These are phyloP conservation scores for Eucalyptus regnans DNA, from an alignment of 345 rosid genomes.

Conservation along the genomic window DNA sequence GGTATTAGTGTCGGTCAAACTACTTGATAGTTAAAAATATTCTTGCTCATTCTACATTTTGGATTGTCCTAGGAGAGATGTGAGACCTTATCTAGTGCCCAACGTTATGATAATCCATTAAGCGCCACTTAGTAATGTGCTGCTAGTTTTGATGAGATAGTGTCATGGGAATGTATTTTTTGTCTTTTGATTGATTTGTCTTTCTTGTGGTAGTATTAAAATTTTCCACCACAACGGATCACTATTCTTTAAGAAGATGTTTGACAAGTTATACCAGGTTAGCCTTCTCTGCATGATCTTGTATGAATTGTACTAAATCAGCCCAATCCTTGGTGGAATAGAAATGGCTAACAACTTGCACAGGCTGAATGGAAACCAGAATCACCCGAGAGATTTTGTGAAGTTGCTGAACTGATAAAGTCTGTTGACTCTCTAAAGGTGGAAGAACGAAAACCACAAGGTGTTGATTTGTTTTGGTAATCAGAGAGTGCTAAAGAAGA, in stretches of 20 bases:
- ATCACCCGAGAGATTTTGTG: slow-evolving; percentile 62
- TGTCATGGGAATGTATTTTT: background rate
- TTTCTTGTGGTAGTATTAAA: slow-evolving; percentile 51
- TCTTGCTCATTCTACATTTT: background rate
- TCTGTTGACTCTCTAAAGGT: slow-evolving; percentile 56
- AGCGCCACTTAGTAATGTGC: background rate
- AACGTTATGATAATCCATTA: background rate
- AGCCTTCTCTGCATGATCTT: background rate
- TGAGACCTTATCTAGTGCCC: background rate
- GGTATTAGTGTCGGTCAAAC: background rate
- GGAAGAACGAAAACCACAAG: slow-evolving; percentile 50
- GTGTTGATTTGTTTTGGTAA: slow-evolving; percentile 8
- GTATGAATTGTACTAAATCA: background rate
- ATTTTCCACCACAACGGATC: slow-evolving; percentile 77
- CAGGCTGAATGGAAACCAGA: slow-evolving; percentile 95
- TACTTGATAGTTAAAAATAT: background rate
- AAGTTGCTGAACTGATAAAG: slow-evolving; percentile 54
- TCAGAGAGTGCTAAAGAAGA: background rate
- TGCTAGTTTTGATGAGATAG: background rate
- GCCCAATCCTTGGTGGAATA: background rate
- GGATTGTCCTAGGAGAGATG: background rate
- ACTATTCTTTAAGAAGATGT: slow-evolving; percentile 62
- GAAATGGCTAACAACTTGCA: background rate
- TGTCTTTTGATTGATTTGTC: background rate
- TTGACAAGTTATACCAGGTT: slow-evolving; percentile 90